A percentile compares a stretch with the other conserved stretches of the same genome.
Evolutionary conservation across 2,329 filamentous ascomycete genomes (phyloP).

Genomic region (Aspergillus versicolor): DNA sequence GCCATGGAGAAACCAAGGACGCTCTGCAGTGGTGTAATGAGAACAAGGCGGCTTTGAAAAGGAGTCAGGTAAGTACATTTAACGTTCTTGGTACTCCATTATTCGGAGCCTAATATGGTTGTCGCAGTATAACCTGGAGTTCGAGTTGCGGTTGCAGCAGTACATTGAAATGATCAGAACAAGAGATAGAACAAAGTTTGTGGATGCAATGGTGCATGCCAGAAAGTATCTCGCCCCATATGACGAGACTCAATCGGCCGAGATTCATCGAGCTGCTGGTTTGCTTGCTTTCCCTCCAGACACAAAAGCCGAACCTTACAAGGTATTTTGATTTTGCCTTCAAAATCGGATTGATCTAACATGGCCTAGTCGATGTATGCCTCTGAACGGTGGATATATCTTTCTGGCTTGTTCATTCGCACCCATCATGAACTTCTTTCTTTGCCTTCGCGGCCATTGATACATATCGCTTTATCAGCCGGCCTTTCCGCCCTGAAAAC

Average conservation of each 20-base stretch:
- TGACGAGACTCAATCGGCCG: conserved; percentile 64
- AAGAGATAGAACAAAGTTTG: conserved; percentile 61
- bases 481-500: conserved; percentile 95
- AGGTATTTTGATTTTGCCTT: conserved; percentile 41
- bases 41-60: conserved; percentile 88
- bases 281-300: conserved; percentile 73
- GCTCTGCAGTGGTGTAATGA: conserved; percentile 89
- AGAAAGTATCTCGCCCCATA: conserved; percentile 76
- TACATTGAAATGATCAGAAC: conserved; percentile 86
- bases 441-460: conserved; percentile 76
- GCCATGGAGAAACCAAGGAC: conserved; percentile 69
- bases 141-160: conserved; percentile 89
- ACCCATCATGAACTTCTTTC: conserved; percentile 86
- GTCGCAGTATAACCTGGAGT: conserved; percentile 75
- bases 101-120: neutral
- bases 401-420: conserved; percentile 76
- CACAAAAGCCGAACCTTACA: conserved; percentile 60
- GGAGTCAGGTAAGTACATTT: conserved; percentile 65
- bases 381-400: conserved; percentile 67
- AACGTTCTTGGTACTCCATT: neutral
- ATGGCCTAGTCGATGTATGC: conserved; percentile 67
- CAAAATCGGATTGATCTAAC: neutral
- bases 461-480: conserved; percentile 87
- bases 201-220: conserved; percentile 79
- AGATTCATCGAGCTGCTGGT: conserved; percentile 72